Evolutionary conservation across 1,139 yeast species (phyloP).

Genomic region (Zygosaccharomyces sapae): DNA sequence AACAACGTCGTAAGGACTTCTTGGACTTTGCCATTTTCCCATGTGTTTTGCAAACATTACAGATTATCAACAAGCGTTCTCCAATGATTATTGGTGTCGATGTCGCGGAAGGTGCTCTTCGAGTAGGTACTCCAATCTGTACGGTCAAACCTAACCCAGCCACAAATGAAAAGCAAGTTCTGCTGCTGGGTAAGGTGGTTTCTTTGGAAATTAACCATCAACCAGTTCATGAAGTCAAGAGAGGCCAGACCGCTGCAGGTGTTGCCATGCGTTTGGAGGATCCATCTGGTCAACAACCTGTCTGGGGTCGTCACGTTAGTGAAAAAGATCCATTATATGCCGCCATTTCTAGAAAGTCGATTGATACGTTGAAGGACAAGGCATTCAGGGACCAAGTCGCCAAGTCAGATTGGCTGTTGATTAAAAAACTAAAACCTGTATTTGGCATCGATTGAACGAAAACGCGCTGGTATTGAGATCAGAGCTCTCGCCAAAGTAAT

Average conservation of each 20-base stretch:
- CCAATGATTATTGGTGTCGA: slow-evolving; percentile 99
- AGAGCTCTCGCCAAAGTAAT: too few species aligned
- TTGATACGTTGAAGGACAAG: slow-evolving; percentile 96
- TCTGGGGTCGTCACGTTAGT: slow-evolving; percentile 99
- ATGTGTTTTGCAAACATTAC: slow-evolving; percentile 87
- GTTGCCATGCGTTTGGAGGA: slow-evolving; percentile 97
- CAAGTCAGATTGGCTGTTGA: slow-evolving; percentile 90
- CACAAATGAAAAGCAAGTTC: slow-evolving; percentile 67
- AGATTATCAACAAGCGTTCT: slow-evolving; percentile 95
- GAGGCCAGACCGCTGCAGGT: slow-evolving; percentile 96
- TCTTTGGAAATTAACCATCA: slow-evolving; percentile 95
- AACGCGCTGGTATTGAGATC: not conserved
- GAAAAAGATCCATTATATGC: slow-evolving; percentile 88
- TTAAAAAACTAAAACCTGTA: slow-evolving; percentile 81
- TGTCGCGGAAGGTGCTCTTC: slow-evolving; percentile 83
- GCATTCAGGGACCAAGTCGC: slow-evolving; percentile 93
- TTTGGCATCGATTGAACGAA: slow-evolving; percentile 47
- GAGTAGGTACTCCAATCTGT: slow-evolving; percentile 92
- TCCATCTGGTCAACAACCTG: slow-evolving; percentile 88
- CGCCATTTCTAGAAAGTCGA: slow-evolving; percentile 78
- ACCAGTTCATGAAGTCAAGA: slow-evolving; percentile 71
- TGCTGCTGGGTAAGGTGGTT: slow-evolving; percentile 78
- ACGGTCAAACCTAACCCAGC: slow-evolving; percentile 86
- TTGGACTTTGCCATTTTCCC: slow-evolving; percentile 91
- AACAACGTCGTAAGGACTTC: slow-evolving; percentile 85